phyloP scores from a whole-genome alignment of 768 basidiomycete species.

The Podaxis sp. region DNA sequence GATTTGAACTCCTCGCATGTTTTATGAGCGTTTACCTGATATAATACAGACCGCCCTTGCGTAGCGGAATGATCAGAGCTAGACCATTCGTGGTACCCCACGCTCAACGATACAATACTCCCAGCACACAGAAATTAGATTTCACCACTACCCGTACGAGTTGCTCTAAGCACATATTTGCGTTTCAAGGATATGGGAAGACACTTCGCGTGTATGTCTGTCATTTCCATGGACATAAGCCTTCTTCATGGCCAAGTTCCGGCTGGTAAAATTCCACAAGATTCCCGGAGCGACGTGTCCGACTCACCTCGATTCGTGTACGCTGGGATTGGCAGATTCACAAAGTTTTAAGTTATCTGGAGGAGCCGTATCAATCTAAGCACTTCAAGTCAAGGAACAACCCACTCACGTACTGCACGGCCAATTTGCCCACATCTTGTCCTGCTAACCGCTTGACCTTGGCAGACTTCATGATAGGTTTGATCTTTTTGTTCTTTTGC shows the following conservation, averaged over 20 bases:
- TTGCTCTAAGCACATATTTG: slow-evolving; percentile 95
- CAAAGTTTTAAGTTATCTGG: slow-evolving; percentile 51
- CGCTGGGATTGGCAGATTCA: slow-evolving; percentile 77
- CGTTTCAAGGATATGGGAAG: slow-evolving; percentile 91
- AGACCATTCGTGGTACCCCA: slow-evolving; percentile 93
- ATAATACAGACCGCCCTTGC: slow-evolving; percentile 64
- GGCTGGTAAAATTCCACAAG: background rate
- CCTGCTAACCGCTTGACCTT: slow-evolving; percentile 45
- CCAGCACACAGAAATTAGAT: slow-evolving; percentile 92
- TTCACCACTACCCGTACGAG: slow-evolving; percentile 94
- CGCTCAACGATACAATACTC: slow-evolving; percentile 84
- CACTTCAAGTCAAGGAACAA: background rate
- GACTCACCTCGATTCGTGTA: slow-evolving; percentile 67
- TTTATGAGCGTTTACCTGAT: background rate
- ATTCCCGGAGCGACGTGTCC: background rate
- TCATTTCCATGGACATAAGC: slow-evolving; percentile 83
- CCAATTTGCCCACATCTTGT: slow-evolving; percentile 48
- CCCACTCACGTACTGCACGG: slow-evolving; percentile 47
- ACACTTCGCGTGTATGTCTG: slow-evolving; percentile 88
- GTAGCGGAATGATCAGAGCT: slow-evolving; percentile 92
- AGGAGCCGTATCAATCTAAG: slow-evolving; percentile 36
- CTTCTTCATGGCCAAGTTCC: slow-evolving; percentile 59
- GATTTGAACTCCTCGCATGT: slow-evolving; percentile 87
- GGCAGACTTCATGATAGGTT: slow-evolving; percentile 19
- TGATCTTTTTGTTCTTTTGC: slow-evolving; percentile 23